Percentiles rank a stretch among this genome's conserved stretches.
Evolutionary conservation across 345 rosid genomes (phyloP).

Genomic region (Linum lewisii): DNA sequence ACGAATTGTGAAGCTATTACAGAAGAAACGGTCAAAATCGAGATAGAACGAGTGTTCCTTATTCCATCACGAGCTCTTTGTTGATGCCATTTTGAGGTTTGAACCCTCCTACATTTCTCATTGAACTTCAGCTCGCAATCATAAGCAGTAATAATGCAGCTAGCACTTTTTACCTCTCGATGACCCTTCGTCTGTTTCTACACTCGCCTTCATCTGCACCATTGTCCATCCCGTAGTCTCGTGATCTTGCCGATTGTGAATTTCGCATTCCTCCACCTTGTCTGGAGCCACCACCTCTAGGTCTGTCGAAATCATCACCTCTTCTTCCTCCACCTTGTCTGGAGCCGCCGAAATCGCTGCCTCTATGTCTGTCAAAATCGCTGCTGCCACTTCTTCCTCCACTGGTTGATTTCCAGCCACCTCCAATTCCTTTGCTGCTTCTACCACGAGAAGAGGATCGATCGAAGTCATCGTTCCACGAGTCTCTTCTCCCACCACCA

Average conservation of each 20-base stretch:
- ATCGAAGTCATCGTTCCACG: conserved; percentile 1
- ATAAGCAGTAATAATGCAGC: no score
- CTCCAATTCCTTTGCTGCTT: conserved; percentile 17
- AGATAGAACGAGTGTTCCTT: no score
- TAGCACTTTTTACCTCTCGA: conserved; percentile 29
- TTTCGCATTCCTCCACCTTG: conserved; percentile 15
- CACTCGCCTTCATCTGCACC: conserved; percentile 25
- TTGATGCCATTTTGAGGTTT: no score
- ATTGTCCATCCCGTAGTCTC: conserved; percentile 9
- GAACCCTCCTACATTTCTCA: no score
- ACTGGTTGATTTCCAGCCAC: conserved; percentile 11
- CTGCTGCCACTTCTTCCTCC: neutral
- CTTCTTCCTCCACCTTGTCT: conserved; percentile 8
- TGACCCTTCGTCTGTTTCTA: conserved; percentile 44
- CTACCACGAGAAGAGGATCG: conserved; percentile 16
- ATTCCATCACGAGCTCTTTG: no score
- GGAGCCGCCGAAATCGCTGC: conserved; percentile 7
- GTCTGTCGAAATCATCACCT: no score
- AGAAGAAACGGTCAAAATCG: no score
- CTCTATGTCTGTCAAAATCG: neutral
- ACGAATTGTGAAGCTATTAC: no score
- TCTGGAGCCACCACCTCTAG: neutral
- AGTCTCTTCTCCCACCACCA: neutral
- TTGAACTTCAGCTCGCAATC: no score
- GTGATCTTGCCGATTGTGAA: conserved; percentile 14